Evolutionary conservation across 176 grass and related monocot genomes (phyloP).

Genomic region (Luzula sylvatica): DNA sequence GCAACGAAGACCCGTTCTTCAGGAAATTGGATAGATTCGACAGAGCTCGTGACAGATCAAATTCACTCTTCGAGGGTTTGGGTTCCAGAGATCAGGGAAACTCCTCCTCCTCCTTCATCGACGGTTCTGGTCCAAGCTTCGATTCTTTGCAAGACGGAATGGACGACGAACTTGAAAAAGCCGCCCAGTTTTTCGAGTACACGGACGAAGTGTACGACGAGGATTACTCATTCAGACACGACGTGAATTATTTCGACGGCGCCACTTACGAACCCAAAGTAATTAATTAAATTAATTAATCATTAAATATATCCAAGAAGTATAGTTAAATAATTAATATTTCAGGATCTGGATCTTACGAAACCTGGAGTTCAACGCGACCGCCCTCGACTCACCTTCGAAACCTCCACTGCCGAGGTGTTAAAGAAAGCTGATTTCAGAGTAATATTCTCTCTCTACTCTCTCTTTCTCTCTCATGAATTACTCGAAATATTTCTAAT

Average conservation of each 20-base stretch:
- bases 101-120: slow-evolving; percentile 15
- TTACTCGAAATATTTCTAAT: slow-evolving; percentile 14
- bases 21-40: slow-evolving; percentile 38
- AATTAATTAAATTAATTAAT: slow-evolving; percentile 16
- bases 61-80: too few species aligned
- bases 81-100: slow-evolving; percentile 21
- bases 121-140: slow-evolving; percentile 1
- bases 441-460: slow-evolving; percentile 34
- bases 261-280: slow-evolving; percentile 44
- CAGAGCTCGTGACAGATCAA: slow-evolving; percentile 16
- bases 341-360: slow-evolving; percentile 83
- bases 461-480: background rate
- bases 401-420: slow-evolving; percentile 67
- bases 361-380: slow-evolving; percentile 41
- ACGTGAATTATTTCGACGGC: slow-evolving; percentile 39
- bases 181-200: slow-evolving; percentile 29
- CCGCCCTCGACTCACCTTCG: slow-evolving; percentile 34
- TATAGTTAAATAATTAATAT: slow-evolving; percentile 2
- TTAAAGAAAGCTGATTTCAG: slow-evolving; percentile 92
- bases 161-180: slow-evolving; percentile 30
- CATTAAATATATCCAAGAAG: background rate
- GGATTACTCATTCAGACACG: slow-evolving; percentile 48
- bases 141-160: slow-evolving; percentile 55
- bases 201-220: slow-evolving; percentile 35
- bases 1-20: slow-evolving; percentile 19